Base-by-base conservation (phyloP, 1,139 yeast species). In the Wickerhamomyces sp. region DNA sequence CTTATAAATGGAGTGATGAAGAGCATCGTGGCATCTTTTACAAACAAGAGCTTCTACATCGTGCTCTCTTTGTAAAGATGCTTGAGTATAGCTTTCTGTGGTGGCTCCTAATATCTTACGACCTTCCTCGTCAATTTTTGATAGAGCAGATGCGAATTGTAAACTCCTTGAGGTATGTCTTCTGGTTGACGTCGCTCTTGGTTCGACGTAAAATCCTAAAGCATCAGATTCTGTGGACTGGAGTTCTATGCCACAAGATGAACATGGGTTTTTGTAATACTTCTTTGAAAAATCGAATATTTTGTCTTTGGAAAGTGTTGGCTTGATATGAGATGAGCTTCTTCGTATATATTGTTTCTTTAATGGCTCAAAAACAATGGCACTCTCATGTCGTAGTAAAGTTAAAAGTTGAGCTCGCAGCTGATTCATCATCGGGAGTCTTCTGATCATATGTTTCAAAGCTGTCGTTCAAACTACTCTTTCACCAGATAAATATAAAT, bases 11-110 rank as follows among this genome's bases (percentile, higher is more conserved):
- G 74, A 68, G 31, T 70, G 68, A 51, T 70, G 64, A 4, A 68
- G 54, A 2, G 79, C 75, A 40, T 76, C 68, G 38, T 75, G 64
- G 54, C 90, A 82, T 41, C 89, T 57, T 31, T 69, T 58, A 56
- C 90, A 82, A 4, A 54, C 44, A 16, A 39, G 37, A 15, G 26
- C 35, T 18, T 48, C 52, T 5, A 26, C 27, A 14, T 35, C 17
- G 7, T 24, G 16, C 12, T 14, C 16, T 9, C 22, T 24, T 15
- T 24, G 29, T 37, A 12, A 7, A n/a, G 29, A 22, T 18, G 26
- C 20, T 5, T 24, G n/a, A 5, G 8, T n/a, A 16, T 30, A 30
- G 20, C 24, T 29, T 8, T 33, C 37, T 13, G 28, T 19, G 6
- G 26, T 5, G 19, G 28, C 29, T 3, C 44, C 44, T 9, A 51